Conservation (phyloP, 139 green algal genomes). For the Haematococcus lacustris region DNA sequence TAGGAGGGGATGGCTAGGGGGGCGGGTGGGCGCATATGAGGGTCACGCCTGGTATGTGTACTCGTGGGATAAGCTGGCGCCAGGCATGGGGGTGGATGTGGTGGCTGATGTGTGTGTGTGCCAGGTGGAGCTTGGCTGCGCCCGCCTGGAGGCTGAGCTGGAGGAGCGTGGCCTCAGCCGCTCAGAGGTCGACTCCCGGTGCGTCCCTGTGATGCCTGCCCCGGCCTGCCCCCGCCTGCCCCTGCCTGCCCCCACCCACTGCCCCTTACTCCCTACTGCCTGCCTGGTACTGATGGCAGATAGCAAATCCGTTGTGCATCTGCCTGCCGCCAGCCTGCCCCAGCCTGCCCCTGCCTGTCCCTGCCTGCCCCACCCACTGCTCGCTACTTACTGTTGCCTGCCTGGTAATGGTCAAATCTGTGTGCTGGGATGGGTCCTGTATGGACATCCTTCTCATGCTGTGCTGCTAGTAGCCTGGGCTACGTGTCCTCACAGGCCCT, state of each 20-base stretch:
- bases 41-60: background rate
- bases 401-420: too few species aligned
- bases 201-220: background rate
- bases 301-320: background rate
- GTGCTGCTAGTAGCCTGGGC: too few species aligned
- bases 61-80: background rate
- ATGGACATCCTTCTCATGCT: too few species aligned
- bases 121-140: conserved; percentile 55
- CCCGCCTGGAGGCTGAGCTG: conserved; percentile 45
- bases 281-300: background rate
- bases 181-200: conserved; percentile 17
- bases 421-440: too few species aligned
- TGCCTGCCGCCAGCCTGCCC: background rate
- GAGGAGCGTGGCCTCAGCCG: conserved; percentile 42
- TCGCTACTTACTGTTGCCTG: too few species aligned
- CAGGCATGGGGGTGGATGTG: conserved; percentile 11
- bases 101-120: conserved; percentile 36
- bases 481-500: too few species aligned
- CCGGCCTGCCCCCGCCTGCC: too few species aligned
- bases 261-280: background rate
- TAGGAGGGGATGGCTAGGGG: too few species aligned
- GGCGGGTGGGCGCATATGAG: too few species aligned
- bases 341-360: background rate
- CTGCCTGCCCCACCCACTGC: too few species aligned
- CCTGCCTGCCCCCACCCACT: background rate